Conservation (phyloP, 2,329 filamentous ascomycete species). For the Fusarium graminum region DNA sequence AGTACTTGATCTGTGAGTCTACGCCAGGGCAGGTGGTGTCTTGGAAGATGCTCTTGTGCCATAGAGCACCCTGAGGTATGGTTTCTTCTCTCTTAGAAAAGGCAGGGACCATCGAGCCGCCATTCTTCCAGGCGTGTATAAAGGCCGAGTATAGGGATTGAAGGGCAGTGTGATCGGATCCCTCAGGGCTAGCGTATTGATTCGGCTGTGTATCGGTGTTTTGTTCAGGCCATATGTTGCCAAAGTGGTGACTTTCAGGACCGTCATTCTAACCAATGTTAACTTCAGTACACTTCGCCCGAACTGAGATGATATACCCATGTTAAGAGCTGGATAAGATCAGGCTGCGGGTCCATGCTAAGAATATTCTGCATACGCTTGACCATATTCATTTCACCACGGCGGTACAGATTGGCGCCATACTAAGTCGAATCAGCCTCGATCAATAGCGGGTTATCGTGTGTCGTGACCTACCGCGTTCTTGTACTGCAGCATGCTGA, state of each 20-base stretch:
- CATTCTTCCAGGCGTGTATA: not conserved
- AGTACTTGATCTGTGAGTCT: not conserved
- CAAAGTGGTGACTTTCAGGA: slow-evolving; percentile 5
- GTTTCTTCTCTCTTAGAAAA: not conserved
- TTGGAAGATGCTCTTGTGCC: slow-evolving; percentile 6
- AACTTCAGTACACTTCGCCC: not conserved
- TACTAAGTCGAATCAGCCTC: not conserved
- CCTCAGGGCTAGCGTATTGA: slow-evolving; percentile 5
- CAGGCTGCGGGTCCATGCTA: not conserved
- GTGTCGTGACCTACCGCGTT: not conserved
- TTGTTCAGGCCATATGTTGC: slow-evolving; percentile 7
- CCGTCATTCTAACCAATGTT: not conserved
- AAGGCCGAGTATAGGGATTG: not conserved
- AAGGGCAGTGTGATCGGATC: not conserved
- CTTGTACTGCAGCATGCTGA: slow-evolving; percentile 6
- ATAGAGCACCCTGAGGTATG: not conserved
- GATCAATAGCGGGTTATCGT: too few species aligned
- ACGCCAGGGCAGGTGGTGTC: not conserved
- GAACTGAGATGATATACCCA: not conserved
- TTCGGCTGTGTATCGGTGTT: slow-evolving; percentile 6
- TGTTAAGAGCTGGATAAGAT: not conserved
- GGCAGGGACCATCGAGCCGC: not conserved
- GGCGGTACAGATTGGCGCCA: not conserved
- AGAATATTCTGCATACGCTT: not conserved
- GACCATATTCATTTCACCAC: slow-evolving; percentile 1